Evolutionary conservation across 208 protist genomes (phyloP), one percentile per base, ranked within the genome.

Genomic region (Leptomonas pyrrhocoris): DNA sequence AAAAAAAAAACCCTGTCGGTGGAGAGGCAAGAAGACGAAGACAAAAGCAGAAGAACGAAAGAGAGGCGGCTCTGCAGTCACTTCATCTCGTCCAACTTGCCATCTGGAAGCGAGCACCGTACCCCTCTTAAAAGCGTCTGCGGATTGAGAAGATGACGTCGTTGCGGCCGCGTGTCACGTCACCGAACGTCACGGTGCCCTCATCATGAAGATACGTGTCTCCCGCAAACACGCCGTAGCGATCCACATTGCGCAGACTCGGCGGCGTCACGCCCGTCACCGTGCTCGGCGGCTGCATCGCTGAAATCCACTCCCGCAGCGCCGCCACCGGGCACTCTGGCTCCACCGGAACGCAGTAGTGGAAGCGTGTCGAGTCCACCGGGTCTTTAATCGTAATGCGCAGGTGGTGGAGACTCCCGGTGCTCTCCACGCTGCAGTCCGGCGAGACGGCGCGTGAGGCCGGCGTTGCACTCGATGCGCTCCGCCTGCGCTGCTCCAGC

Each of bases 301-400:
- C 63, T 30, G 55, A 45, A 23, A 90, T 43, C 85, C 81, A 88
- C 60, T 78, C 59, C 5, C 81, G 74, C 50, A 88, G 69, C 36
- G 73, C 59, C 7, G 65, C 60, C 7, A 90, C 82, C 1, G 81
- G 79, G 46, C 74, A 88, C 40, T 81, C 38, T 34, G 73, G 51
- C 48, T 84, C 60, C 34, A 90, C 85, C 21, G 79, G 82, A 16
- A 90, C 54, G 53, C 81, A 73, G 70, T 71, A 83, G 60, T 88
- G 70, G n/a, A 77, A 77, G 18, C 68, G 72, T 25, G 64, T 75
- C 13, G 71, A 28, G 54, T 88, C 73, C 28, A 54, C 15, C 27
- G 80, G 80, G 30, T 92, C 80, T n/a, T 54, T 48, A 23, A 88
- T 58, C n/a, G 80, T 88, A 62, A 88, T 86, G 58, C 79, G 82